Evolutionary conservation across 1,284 basidiomycete species (phyloP), one percentile per base, ranked within the genome.

Genomic region (Ceratobasidium theobromae): DNA sequence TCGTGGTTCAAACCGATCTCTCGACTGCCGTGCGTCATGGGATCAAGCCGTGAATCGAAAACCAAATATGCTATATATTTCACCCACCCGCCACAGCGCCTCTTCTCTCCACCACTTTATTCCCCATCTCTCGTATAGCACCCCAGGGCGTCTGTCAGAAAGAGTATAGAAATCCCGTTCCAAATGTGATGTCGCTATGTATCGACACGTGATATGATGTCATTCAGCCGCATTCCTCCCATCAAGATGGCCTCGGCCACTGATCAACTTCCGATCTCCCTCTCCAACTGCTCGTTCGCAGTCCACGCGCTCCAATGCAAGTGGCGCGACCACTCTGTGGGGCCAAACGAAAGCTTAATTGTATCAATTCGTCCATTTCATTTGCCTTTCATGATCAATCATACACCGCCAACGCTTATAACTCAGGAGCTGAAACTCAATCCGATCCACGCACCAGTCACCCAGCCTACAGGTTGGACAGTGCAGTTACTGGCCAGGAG

Each of bases 401-500:
- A n/a, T n/a, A n/a, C n/a, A n/a, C n/a, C n/a, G n/a, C n/a, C n/a
- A n/a, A n/a, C n/a, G n/a, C n/a, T n/a, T n/a, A n/a, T n/a, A n/a
- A n/a, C n/a, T n/a, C n/a, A n/a, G n/a, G n/a, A n/a, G n/a, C n/a
- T n/a, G n/a, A n/a, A n/a, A n/a, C n/a, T 16, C 40, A 16, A 16
- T 4, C 14, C 40, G 40, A 43, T 43, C 35, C 9, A 8, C 35
- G 9, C 35, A 16, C 35, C 35, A 16, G 35, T 38, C 35, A 38
- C 8, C 35, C 16, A 38, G 38, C 28, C 68, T 68, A 75, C 58
- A 75, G 65, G 57, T 70, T 72, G 21, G 74, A 65, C 53, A 76
- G 53, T 67, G 73, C 73, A 55, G 74, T 76, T 30, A 72, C 65
- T 21, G 76, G 77, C 76, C 76, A 77, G 35, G 72, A 67, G 71